These are phyloP conservation scores for Beverwykella pulmonaria DNA, from an alignment of 495 filamentous ascomycete species.

Conservation along the genomic window DNA sequence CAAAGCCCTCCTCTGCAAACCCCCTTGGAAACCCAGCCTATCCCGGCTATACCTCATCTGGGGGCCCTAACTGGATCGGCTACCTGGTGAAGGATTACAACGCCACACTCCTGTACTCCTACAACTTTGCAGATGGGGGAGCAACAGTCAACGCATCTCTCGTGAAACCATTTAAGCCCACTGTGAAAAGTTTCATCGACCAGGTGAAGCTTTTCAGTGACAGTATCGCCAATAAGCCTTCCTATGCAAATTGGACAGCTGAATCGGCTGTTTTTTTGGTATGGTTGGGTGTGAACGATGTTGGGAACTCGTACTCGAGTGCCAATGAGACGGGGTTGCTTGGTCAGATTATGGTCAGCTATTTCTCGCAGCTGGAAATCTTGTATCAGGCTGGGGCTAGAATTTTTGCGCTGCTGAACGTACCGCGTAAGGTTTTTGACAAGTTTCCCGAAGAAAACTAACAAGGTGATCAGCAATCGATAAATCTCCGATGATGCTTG, in stretches of 20 bases:
- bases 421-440: constrained; percentile 14
- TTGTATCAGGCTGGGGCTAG: constrained; percentile 31
- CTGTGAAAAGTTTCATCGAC: constrained; percentile 33
- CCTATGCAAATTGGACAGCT: constrained; percentile 29
- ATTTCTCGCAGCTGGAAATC: constrained; percentile 25
- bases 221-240: constrained; percentile 23
- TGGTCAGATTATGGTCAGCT: constrained; percentile 24
- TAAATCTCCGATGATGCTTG: constrained; percentile 23
- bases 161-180: constrained; percentile 15
- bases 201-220: constrained; percentile 30
- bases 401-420: constrained; percentile 32
- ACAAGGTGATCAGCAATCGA: constrained; percentile 3
- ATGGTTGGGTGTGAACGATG: constrained; percentile 39
- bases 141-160: constrained; percentile 29
- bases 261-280: constrained; percentile 21
- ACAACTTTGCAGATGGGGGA: constrained; percentile 38
- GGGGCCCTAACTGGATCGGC: constrained; percentile 37
- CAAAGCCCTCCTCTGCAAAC: constrained; percentile 25
- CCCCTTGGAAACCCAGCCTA: constrained; percentile 35
- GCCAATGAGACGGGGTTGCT: constrained; percentile 8
- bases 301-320: constrained; percentile 19
- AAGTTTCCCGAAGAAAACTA: not conserved
- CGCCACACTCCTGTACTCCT: constrained; percentile 11
- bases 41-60: constrained; percentile 34
- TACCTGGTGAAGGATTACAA: constrained; percentile 24